phyloP scores from a whole-genome alignment of 768 basidiomycete genomes.

The Vishniacozyma victoriae region DNA sequence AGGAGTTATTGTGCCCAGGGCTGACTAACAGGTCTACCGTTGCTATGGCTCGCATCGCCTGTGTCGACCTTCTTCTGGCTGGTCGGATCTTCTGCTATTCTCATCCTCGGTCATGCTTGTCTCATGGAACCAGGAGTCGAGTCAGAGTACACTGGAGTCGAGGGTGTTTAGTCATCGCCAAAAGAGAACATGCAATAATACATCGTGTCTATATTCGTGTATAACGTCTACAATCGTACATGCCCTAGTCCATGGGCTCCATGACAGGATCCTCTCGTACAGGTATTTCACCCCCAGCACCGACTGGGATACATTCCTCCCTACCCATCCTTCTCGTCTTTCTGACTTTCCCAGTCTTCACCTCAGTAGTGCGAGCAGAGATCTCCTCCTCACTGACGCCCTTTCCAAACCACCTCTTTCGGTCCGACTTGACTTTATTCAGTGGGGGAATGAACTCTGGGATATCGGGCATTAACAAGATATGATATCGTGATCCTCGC shows the following conservation, averaged over 20 bases:
- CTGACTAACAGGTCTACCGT: conserved; percentile 59
- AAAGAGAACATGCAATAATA: not conserved
- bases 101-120: conserved; percentile 80
- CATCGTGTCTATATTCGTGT: not conserved
- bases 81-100: conserved; percentile 73
- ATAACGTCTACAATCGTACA: not conserved
- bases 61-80: conserved; percentile 82
- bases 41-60: conserved; percentile 62
- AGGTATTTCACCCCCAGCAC: not conserved
- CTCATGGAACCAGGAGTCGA: conserved; percentile 92
- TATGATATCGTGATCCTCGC: conserved; percentile 28
- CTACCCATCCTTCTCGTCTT: conserved; percentile 39
- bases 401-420: conserved; percentile 26
- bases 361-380: conserved; percentile 24
- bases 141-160: conserved; percentile 79
- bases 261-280: conserved; percentile 7
- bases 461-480: conserved; percentile 43
- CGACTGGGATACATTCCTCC: conserved; percentile 27
- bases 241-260: conserved; percentile 12
- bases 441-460: conserved; percentile 30
- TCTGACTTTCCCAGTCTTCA: conserved; percentile 17
- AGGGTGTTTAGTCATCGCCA: conserved; percentile 41
- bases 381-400: conserved; percentile 10
- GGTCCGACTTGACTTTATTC: conserved; percentile 13
- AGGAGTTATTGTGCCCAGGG: not conserved